A percentile compares a stretch with the other conserved stretches of the same genome.
phyloP scores from a whole-genome alignment of 768 basidiomycete species.

The Lactifluus volemus region DNA sequence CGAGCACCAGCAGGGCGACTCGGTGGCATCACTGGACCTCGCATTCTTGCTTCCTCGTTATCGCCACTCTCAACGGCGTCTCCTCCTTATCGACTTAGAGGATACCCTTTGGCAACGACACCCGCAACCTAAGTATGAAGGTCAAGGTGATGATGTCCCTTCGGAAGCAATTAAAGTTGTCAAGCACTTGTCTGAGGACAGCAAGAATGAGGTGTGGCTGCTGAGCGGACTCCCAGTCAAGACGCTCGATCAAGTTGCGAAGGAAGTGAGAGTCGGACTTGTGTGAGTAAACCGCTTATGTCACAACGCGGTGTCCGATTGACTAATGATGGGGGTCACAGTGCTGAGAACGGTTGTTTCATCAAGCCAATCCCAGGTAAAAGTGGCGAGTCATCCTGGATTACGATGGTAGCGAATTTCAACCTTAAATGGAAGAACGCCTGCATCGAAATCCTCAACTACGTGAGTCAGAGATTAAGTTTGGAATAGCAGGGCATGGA shows the following conservation, averaged over 20 bases:
- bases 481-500: background rate
- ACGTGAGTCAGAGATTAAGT: constrained; percentile 42
- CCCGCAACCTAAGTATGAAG: constrained; percentile 27
- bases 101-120: constrained; percentile 69
- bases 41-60: constrained; percentile 56
- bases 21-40: constrained; percentile 36
- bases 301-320: background rate
- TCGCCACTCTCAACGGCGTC: constrained; percentile 51
- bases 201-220: constrained; percentile 72
- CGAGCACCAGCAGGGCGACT: constrained; percentile 46
- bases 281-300: constrained; percentile 41
- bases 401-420: constrained; percentile 71
- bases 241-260: constrained; percentile 55
- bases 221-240: constrained; percentile 64
- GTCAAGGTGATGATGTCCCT: constrained; percentile 21
- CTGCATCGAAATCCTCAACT: constrained; percentile 76
- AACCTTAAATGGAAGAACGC: constrained; percentile 75
- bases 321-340: constrained; percentile 22
- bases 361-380: constrained; percentile 45
- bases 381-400: constrained; percentile 43
- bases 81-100: constrained; percentile 72
- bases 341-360: constrained; percentile 85
- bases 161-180: constrained; percentile 38
- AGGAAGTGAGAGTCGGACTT: constrained; percentile 57
- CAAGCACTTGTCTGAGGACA: constrained; percentile 50